phyloP scores from a whole-genome alignment of 768 basidiomycete genomes.

The Rhodotorula kratochvilovae region DNA sequence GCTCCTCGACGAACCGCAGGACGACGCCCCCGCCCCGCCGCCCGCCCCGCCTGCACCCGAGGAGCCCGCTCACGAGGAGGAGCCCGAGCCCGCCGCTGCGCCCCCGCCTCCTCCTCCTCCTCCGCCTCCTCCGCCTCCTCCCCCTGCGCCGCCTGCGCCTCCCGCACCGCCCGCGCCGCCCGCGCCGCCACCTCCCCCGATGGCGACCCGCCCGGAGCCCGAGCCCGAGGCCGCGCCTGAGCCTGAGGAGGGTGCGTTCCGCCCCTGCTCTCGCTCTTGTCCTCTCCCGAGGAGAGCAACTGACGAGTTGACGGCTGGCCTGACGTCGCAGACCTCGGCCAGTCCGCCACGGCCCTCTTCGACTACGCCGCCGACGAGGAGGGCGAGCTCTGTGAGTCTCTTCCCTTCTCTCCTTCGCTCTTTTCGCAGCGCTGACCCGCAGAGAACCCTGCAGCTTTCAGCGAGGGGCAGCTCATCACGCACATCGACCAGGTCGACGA shows the following conservation, averaged over 20 bases:
- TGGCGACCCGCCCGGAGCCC: background rate
- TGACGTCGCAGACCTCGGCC: conserved; percentile 3
- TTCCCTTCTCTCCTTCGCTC: background rate
- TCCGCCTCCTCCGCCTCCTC: conserved; percentile 52
- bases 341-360: conserved; percentile 58
- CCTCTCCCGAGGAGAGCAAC: background rate
- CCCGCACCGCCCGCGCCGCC: conserved; percentile 50
- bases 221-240: conserved; percentile 1
- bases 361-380: conserved; percentile 81
- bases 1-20: conserved; percentile 53
- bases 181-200: conserved; percentile 5
- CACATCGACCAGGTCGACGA: conserved; percentile 79
- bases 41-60: background rate
- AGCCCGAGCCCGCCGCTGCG: conserved; percentile 9
- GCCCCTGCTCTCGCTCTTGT: background rate
- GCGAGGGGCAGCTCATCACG: conserved; percentile 74
- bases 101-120: conserved; percentile 46
- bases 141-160: conserved; percentile 50
- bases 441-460: conserved; percentile 47
- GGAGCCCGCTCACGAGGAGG: conserved; percentile 25
- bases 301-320: background rate
- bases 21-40: conserved; percentile 16
- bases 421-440: background rate
- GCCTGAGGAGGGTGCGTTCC: background rate
- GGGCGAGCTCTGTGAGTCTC: conserved; percentile 63